A percentile compares a stretch with the other conserved stretches of the same genome.
phyloP scores from a whole-genome alignment of 768 basidiomycete species.

The Tulasnella sp. region DNA sequence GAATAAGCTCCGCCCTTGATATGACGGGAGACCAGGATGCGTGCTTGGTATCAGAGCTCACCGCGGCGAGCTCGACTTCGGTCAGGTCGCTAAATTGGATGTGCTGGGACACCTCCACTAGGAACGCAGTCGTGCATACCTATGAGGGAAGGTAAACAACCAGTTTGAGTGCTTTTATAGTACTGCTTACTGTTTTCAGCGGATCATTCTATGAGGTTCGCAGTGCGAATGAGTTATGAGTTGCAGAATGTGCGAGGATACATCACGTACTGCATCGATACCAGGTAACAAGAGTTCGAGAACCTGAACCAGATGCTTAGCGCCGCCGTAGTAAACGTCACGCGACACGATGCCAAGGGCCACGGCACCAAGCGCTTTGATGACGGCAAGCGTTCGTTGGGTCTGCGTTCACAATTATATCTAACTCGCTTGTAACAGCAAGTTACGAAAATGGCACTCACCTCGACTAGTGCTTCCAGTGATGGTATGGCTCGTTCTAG shows the following conservation, averaged over 20 bases:
- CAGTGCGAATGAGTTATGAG: conserved; percentile 16
- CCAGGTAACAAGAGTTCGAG: conserved; percentile 85
- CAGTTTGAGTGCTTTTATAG: background rate
- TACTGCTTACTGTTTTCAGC: conserved; percentile 31
- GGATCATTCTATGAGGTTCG: conserved; percentile 51
- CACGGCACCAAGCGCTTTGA: conserved; percentile 72
- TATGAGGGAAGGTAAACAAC: conserved; percentile 46
- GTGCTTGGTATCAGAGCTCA: conserved; percentile 43
- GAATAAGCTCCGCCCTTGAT: background rate
- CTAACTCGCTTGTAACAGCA: background rate
- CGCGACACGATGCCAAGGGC: conserved; percentile 68
- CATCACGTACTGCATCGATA: conserved; percentile 46
- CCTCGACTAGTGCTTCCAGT: conserved; percentile 81
- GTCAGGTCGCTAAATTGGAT: conserved; percentile 67
- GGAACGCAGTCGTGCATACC: conserved; percentile 71
- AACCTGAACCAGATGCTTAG: conserved; percentile 77
- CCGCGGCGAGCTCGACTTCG: conserved; percentile 40
- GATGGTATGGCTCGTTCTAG: conserved; percentile 86
- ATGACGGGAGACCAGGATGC: conserved; percentile 47
- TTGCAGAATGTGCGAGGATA: conserved; percentile 62
- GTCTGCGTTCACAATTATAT: conserved; percentile 38
- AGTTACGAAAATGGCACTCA: conserved; percentile 22
- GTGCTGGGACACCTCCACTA: conserved; percentile 62
- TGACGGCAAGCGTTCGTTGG: conserved; percentile 81
- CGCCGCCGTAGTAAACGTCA: conserved; percentile 69